A percentile compares a stretch with the other conserved stretches of the same genome.
phyloP scores from a whole-genome alignment of 345 rosid species.

The Excoecaria cochinchinensis region DNA sequence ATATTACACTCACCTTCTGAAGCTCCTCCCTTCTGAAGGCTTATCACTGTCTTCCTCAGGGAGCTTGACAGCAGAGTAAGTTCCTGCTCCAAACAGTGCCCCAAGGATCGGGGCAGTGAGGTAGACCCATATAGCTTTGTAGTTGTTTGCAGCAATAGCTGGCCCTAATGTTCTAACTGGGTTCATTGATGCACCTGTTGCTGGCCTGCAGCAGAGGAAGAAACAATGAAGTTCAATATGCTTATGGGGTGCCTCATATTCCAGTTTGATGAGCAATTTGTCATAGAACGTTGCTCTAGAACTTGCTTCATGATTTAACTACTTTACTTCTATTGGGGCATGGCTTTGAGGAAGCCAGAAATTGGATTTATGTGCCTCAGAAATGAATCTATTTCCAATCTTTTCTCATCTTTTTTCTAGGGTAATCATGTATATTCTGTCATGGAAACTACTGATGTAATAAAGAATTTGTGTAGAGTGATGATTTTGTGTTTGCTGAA shows the following conservation, averaged over 20 bases:
- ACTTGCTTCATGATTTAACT: no score
- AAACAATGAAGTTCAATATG: neutral
- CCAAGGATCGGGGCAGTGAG: slow-evolving; percentile 78
- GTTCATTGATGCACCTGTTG: slow-evolving; percentile 87
- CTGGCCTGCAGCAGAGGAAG: slow-evolving; percentile 41
- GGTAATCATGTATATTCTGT: neutral
- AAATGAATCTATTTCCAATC: neutral
- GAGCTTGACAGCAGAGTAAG: slow-evolving; percentile 72
- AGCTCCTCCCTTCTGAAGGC: slow-evolving; percentile 46
- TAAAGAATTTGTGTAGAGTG: no score
- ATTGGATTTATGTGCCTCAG: neutral
- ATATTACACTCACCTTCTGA: slow-evolving; percentile 35
- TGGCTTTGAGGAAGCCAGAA: neutral
- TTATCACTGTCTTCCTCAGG: slow-evolving; percentile 55
- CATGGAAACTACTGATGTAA: no score
- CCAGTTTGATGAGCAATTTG: neutral
- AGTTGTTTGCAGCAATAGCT: slow-evolving; percentile 82
- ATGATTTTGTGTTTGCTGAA: no score
- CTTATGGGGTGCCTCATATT: neutral
- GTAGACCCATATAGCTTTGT: slow-evolving; percentile 80
- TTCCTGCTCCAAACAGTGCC: slow-evolving; percentile 82
- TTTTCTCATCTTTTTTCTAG: neutral
- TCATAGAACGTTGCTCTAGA: neutral
- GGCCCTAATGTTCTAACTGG: slow-evolving; percentile 89
- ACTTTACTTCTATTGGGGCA: no score